These are phyloP conservation scores for Glycine soja DNA, from an alignment of 306 rosid species.

Conservation along the genomic window DNA sequence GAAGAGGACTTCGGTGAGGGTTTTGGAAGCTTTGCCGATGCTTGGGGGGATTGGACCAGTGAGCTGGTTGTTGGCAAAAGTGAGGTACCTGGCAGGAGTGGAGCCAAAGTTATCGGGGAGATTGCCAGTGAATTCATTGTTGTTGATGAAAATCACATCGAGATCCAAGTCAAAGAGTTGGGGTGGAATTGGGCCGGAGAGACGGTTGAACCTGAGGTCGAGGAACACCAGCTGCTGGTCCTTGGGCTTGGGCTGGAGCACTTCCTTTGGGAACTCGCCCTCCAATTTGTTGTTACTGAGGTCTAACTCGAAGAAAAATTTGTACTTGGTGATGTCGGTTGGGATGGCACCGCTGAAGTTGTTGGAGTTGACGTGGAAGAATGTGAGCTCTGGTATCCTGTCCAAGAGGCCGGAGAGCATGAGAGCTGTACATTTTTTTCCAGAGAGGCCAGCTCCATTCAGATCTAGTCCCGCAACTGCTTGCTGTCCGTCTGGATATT, in stretches of 20 bases:
- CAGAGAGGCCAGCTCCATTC: slow-evolving; percentile 40
- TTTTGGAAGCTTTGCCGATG: slow-evolving; percentile 55
- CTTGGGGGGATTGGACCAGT: slow-evolving; percentile 64
- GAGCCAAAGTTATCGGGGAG: slow-evolving; percentile 61
- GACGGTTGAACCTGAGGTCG: slow-evolving; percentile 68
- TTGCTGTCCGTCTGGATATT: rapidly evolving
- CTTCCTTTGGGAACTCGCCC: slow-evolving; percentile 54
- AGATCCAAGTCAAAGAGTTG: slow-evolving; percentile 49
- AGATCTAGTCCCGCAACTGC: slow-evolving; percentile 63
- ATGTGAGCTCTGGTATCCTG: slow-evolving; percentile 49
- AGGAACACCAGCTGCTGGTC: slow-evolving; percentile 55
- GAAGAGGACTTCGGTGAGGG: slow-evolving; percentile 67
- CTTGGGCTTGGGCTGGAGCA: slow-evolving; percentile 45
- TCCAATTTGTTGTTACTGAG: slow-evolving; percentile 61
- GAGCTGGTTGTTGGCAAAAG: slow-evolving; percentile 72
- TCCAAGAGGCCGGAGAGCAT: slow-evolving; percentile 21
- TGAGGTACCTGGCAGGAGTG: slow-evolving; percentile 63
- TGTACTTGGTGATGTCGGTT: background rate
- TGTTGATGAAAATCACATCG: slow-evolving; percentile 69
- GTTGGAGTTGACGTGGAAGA: slow-evolving; percentile 79
- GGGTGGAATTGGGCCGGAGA: slow-evolving; percentile 49
- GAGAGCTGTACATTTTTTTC: background rate
- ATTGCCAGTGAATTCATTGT: slow-evolving; percentile 45
- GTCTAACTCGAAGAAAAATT: slow-evolving; percentile 67
- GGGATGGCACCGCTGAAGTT: slow-evolving; percentile 54